A percentile compares a stretch with the other conserved stretches of the same genome.
These are phyloP conservation scores for Fusarium sp. DNA, from an alignment of 2,329 filamentous ascomycete species.

Conservation along the genomic window DNA sequence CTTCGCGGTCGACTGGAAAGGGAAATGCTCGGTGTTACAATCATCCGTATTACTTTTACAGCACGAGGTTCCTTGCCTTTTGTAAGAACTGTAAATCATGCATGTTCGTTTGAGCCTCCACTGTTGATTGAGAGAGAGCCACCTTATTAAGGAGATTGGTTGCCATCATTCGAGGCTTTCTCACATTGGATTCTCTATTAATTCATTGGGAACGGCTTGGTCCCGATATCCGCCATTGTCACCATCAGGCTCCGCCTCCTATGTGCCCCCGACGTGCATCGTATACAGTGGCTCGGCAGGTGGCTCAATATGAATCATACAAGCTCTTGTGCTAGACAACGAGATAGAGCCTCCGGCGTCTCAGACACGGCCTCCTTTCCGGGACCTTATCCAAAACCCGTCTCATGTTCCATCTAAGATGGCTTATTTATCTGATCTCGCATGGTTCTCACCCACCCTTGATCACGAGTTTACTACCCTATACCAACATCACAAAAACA, in stretches of 20 bases:
- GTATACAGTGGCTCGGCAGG: background rate
- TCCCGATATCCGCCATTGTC: background rate
- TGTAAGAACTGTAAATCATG: background rate
- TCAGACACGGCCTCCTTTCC: background rate
- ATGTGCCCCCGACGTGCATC: background rate
- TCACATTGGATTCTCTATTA: background rate
- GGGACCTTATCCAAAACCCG: background rate
- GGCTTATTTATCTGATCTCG: background rate
- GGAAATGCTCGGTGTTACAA: background rate
- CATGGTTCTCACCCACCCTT: background rate
- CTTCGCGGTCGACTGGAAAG: background rate
- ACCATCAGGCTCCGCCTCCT: background rate
- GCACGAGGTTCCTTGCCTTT: background rate
- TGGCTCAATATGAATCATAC: background rate
- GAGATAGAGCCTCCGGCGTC: background rate
- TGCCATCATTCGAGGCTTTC: background rate
- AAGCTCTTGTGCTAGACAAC: background rate
- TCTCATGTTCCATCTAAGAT: background rate
- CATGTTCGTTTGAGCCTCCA: background rate
- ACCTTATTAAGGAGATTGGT: background rate
- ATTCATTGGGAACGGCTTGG: background rate
- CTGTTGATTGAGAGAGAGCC: background rate
- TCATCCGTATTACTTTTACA: conserved; percentile 7
- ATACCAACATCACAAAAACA: background rate
- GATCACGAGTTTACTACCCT: background rate